phyloP scores from a whole-genome alignment of 768 basidiomycete species.

The Exidia glandulosa region DNA sequence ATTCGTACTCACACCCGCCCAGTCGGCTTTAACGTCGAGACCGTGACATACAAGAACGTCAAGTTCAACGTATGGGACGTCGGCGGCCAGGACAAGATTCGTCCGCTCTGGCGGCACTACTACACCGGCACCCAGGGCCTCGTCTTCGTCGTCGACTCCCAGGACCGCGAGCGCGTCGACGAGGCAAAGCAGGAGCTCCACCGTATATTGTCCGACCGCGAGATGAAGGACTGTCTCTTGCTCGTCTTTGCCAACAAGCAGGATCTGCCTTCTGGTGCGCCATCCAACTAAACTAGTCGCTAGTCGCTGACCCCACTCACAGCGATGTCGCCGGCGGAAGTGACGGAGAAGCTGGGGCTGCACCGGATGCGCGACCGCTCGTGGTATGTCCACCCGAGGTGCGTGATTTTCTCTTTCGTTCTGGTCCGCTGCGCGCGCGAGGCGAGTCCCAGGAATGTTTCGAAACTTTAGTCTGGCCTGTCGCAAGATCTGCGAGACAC shows the following conservation, averaged over 20 bases:
- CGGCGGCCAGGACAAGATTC: constrained; percentile 99
- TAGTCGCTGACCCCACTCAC: constrained; percentile 1
- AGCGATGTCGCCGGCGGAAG: constrained; percentile 99
- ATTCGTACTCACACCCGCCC: constrained; percentile 2
- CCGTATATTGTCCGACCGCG: constrained; percentile 88
- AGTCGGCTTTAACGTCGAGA: constrained; percentile 99
- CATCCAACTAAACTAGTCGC: background rate
- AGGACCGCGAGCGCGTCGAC: constrained; percentile 89
- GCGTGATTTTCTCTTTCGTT: constrained; percentile 15
- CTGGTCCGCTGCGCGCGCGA: too few relatives aligned
- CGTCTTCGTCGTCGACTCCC: constrained; percentile 96
- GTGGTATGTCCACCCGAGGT: constrained; percentile 99
- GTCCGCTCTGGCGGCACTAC: constrained; percentile 97
- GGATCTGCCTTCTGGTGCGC: constrained; percentile 88
- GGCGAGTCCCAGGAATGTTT: too few relatives aligned
- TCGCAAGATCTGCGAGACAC: too few relatives aligned
- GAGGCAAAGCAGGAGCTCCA: constrained; percentile 95
- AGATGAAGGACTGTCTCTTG: constrained; percentile 95
- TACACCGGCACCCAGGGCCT: constrained; percentile 98
- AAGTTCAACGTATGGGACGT: constrained; percentile 96
- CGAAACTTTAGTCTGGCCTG: too few relatives aligned
- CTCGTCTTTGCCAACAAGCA: constrained; percentile 99
- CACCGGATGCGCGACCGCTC: constrained; percentile 94
- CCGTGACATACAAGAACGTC: constrained; percentile 97
- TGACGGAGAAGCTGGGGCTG: constrained; percentile 91